Conservation (phyloP, 306 rosid genomes). For the Cercis canadensis region DNA sequence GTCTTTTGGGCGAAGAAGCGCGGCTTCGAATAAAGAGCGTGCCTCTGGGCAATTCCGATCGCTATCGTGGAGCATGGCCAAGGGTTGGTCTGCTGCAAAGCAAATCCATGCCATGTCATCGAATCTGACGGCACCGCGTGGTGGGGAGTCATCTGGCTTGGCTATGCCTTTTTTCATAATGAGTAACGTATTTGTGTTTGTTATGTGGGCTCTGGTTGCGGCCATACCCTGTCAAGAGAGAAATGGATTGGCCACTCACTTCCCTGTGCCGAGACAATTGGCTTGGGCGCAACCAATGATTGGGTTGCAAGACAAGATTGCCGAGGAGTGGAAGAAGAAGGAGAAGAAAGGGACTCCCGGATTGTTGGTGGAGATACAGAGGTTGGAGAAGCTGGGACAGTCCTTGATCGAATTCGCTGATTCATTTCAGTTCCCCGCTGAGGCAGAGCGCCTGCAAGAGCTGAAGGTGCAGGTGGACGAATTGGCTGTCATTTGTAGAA, state of each 20-base stretch:
- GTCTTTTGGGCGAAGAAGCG: slow-evolving; percentile 76
- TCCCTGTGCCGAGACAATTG: slow-evolving; percentile 58
- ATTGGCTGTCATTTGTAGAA: slow-evolving; percentile 68
- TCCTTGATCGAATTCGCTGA: slow-evolving; percentile 70
- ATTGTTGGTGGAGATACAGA: slow-evolving; percentile 81
- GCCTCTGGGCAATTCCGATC: slow-evolving; percentile 51
- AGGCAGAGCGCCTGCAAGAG: slow-evolving; percentile 60
- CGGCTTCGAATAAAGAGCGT: slow-evolving; percentile 41
- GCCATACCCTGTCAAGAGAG: slow-evolving; percentile 93
- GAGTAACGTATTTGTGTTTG: slow-evolving; percentile 61
- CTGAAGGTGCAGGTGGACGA: slow-evolving; percentile 67
- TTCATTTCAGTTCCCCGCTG: slow-evolving; percentile 65
- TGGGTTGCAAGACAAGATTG: slow-evolving; percentile 78
- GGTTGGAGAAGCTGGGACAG: slow-evolving; percentile 72
- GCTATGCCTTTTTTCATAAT: slow-evolving; percentile 70
- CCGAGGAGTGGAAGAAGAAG: slow-evolving; percentile 94
- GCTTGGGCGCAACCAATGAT: slow-evolving; percentile 81
- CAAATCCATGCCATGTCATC: slow-evolving; percentile 79
- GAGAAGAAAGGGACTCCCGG: slow-evolving; percentile 86
- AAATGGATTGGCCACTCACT: slow-evolving; percentile 63
- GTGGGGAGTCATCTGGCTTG: slow-evolving; percentile 61
- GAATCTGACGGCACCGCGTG: slow-evolving; percentile 74
- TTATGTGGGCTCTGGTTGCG: slow-evolving; percentile 87
- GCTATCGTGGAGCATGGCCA: slow-evolving; percentile 70
- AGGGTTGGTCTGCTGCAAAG: slow-evolving; percentile 87